A percentile compares a stretch with the other conserved stretches of the same genome.
phyloP scores from a whole-genome alignment of 768 basidiomycete species.

The Lentinula detonsa region DNA sequence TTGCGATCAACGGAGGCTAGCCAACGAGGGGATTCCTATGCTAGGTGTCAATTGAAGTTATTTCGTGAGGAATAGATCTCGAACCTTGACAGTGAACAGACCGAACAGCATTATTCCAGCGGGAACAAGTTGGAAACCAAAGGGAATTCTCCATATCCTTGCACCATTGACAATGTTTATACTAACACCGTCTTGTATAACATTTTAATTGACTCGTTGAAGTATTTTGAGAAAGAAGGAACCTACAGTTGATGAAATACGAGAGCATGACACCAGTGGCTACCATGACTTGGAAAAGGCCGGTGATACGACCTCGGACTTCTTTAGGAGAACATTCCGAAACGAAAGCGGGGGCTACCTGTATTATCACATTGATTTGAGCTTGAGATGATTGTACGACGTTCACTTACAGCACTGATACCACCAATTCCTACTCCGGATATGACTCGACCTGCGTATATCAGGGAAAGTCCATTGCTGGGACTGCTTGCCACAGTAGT shows the following conservation, averaged over 20 bases:
- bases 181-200: slow-evolving; percentile 40
- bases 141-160: slow-evolving; percentile 46
- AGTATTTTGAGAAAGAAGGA: slow-evolving; percentile 17
- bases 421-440: slow-evolving; percentile 79
- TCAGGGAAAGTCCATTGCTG: slow-evolving; percentile 52
- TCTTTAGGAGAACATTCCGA: slow-evolving; percentile 86
- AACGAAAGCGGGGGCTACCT: slow-evolving; percentile 81
- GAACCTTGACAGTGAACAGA: slow-evolving; percentile 40
- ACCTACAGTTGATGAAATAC: slow-evolving; percentile 74
- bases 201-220: slow-evolving; percentile 29
- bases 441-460: slow-evolving; percentile 78
- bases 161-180: slow-evolving; percentile 31
- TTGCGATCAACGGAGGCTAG: slow-evolving; percentile 37
- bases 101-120: slow-evolving; percentile 44
- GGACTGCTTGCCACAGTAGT: slow-evolving; percentile 56
- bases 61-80: not conserved
- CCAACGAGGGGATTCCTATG: slow-evolving; percentile 49
- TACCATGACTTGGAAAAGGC: slow-evolving; percentile 83
- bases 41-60: not conserved
- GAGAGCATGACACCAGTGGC: slow-evolving; percentile 37
- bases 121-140: slow-evolving; percentile 56
- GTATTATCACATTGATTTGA: slow-evolving; percentile 22
- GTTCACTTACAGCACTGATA: slow-evolving; percentile 51
- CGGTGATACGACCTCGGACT: slow-evolving; percentile 81
- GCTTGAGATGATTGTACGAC: slow-evolving; percentile 32